Percentiles rank a stretch among this genome's conserved stretches.
phyloP scores from a whole-genome alignment of 176 grass and related monocot genomes.

The Pharus latifolius region DNA sequence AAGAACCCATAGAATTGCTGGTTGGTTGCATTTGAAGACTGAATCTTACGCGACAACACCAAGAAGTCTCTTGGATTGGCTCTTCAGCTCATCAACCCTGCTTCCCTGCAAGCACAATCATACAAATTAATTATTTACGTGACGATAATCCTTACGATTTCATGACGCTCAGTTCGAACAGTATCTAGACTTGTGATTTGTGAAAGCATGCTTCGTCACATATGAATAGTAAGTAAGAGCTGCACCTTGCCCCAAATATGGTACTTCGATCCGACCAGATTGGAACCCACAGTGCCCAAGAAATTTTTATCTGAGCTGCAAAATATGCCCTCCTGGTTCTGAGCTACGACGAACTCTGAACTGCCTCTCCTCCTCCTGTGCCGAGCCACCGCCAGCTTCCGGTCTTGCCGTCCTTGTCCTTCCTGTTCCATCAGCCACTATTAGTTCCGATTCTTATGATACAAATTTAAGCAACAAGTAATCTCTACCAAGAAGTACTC shows the following conservation, averaged over 20 bases:
- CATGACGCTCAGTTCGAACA: no score
- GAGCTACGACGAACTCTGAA: slow-evolving; percentile 74
- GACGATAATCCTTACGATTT: no score
- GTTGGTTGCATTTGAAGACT: not conserved
- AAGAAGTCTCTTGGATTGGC: slow-evolving; percentile 62
- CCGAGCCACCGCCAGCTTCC: slow-evolving; percentile 81
- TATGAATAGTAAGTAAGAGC: not conserved
- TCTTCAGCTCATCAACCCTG: slow-evolving; percentile 38
- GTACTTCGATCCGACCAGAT: slow-evolving; percentile 84
- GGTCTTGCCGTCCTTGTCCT: slow-evolving; percentile 74
- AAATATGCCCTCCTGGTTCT: slow-evolving; percentile 73
- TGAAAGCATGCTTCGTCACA: no score
- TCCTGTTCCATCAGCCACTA: slow-evolving; percentile 27
- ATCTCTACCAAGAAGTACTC: not conserved
- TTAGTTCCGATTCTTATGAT: not conserved
- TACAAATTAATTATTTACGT: no score
- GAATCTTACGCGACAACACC: slow-evolving; percentile 58
- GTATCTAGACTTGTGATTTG: no score
- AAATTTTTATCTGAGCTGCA: slow-evolving; percentile 54
- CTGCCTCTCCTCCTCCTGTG: slow-evolving; percentile 61
- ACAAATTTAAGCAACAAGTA: not conserved
- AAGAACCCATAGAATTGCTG: not conserved
- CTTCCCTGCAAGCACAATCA: slow-evolving; percentile 35
- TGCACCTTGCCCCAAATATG: slow-evolving; percentile 71
- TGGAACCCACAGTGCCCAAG: slow-evolving; percentile 47